A percentile compares a stretch with the other conserved stretches of the same genome.
Conservation (phyloP, 2,329 filamentous ascomycete genomes). For the Biscogniauxia marginata region DNA sequence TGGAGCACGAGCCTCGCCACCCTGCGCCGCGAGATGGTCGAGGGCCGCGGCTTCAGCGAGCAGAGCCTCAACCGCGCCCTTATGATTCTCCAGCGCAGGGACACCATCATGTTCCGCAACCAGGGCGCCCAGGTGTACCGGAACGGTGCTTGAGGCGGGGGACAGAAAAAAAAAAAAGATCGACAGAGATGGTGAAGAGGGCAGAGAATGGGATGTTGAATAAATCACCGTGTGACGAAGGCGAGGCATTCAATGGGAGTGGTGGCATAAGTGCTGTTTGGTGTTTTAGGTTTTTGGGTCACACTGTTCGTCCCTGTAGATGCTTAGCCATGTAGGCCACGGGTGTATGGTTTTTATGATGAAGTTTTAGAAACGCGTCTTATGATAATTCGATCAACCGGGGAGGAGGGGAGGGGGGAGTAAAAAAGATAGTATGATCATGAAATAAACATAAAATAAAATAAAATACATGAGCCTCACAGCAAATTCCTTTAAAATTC, state of each 20-base stretch:
- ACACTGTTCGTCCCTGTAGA: neutral
- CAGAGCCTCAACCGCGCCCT: slow-evolving; percentile 80
- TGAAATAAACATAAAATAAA: too few species aligned
- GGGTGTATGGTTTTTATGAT: neutral
- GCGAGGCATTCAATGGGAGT: too few species aligned
- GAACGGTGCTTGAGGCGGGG: slow-evolving; percentile 56
- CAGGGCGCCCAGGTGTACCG: slow-evolving; percentile 74
- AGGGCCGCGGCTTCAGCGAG: slow-evolving; percentile 86
- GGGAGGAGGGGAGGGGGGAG: neutral
- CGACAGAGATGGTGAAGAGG: neutral
- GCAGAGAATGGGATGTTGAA: neutral
- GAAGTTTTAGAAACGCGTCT: neutral
- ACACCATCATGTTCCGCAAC: slow-evolving; percentile 80
- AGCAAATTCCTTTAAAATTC: too few species aligned
- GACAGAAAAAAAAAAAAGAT: neutral
- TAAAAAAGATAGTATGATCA: too few species aligned
- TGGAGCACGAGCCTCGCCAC: slow-evolving; percentile 92
- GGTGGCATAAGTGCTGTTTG: neutral
- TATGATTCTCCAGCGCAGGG: slow-evolving; percentile 80
- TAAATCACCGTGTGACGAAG: too few species aligned
- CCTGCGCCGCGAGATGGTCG: slow-evolving; percentile 85
- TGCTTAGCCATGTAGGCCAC: slow-evolving; percentile 1
- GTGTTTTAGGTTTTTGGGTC: neutral
- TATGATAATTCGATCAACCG: neutral
- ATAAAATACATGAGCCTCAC: too few species aligned